These are phyloP conservation scores for Fraxinus greggii DNA, from an alignment of 305 asterid genomes.

Conservation along the genomic window DNA sequence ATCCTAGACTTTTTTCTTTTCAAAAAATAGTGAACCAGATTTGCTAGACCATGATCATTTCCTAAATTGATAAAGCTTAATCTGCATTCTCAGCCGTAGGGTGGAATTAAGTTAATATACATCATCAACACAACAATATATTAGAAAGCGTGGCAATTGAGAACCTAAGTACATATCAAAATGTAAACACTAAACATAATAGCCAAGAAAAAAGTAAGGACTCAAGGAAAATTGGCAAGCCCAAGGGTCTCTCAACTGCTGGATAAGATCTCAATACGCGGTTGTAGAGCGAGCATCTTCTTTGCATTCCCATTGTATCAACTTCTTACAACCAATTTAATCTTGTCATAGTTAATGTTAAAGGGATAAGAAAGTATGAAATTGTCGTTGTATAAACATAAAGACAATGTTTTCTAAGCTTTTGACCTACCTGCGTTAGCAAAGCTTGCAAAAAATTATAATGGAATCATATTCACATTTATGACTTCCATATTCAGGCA, in stretches of 20 bases:
- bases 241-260: neutral
- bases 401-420: neutral
- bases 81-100: constrained; percentile 3
- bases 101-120: constrained; percentile 11
- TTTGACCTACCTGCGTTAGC: neutral
- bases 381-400: neutral
- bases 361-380: neutral
- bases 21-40: neutral
- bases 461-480: neutral
- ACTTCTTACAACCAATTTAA: neutral
- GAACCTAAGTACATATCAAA: neutral
- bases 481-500: neutral
- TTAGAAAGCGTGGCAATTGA: neutral
- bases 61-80: neutral
- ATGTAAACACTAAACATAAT: neutral
- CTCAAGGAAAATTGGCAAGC: neutral
- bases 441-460: neutral
- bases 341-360: neutral
- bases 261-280: constrained; percentile 9
- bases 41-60: neutral
- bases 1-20: neutral
- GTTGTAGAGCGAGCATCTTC: neutral
- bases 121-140: neutral
- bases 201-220: neutral
- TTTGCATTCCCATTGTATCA: neutral